A percentile compares a stretch with the other conserved stretches of the same genome.
These are phyloP conservation scores for Adansonia grandidieri DNA, from an alignment of 441 rosid genomes.

Conservation along the genomic window DNA sequence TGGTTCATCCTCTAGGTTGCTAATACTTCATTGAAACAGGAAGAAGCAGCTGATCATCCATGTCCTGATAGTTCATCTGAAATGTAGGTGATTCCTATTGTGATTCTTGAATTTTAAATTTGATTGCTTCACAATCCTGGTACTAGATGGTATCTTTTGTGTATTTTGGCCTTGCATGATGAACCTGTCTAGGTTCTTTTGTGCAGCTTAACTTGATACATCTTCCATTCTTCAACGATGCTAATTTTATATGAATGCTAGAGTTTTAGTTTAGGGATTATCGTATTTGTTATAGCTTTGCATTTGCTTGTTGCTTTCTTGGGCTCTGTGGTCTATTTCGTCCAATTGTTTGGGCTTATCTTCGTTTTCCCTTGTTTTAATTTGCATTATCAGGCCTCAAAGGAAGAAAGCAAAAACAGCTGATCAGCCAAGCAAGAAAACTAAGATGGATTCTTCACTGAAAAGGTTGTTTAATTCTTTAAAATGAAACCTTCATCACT, in stretches of 20 bases:
- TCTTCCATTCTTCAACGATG: neutral
- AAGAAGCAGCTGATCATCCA: conserved; percentile 26
- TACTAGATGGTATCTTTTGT: neutral
- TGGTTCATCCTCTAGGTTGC: neutral
- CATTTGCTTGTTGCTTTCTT: neutral
- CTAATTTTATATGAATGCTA: neutral
- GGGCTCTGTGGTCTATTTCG: neutral
- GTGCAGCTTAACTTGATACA: neutral
- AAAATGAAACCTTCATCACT: neutral
- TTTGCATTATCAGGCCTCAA: neutral
- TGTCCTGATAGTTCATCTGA: conserved; percentile 25
- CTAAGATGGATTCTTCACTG: conserved; percentile 13
- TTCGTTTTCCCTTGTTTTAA: neutral
- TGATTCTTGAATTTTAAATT: neutral
- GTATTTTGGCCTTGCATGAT: neutral
- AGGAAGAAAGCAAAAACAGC: conserved; percentile 20
- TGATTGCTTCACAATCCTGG: neutral
- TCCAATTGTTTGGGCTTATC: neutral
- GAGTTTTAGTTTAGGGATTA: neutral
- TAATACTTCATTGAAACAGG: conserved; percentile 29
- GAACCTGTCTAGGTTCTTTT: neutral
- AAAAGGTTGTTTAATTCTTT: conserved; percentile 22
- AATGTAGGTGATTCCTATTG: conserved; percentile 36
- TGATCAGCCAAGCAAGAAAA: conserved; percentile 19
- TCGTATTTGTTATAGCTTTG: neutral